phyloP scores from a whole-genome alignment of 306 rosid genomes.

The Inga oerstediana region DNA sequence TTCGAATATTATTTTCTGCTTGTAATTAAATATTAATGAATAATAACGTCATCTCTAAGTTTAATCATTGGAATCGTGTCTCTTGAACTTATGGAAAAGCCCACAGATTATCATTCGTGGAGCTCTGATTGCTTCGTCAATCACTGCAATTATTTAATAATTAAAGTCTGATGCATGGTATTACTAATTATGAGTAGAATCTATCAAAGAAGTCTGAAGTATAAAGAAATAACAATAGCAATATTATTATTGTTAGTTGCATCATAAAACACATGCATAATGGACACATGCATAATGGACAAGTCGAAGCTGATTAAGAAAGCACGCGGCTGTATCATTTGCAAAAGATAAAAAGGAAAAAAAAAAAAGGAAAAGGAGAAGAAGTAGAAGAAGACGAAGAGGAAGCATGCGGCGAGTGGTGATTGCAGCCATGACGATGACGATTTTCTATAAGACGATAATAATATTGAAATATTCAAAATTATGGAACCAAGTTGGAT shows the following conservation, averaged over 20 bases:
- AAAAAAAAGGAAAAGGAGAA: too few relatives aligned
- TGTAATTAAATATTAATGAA: background rate
- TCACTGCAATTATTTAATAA: background rate
- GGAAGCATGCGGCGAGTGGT: background rate
- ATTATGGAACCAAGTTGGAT: background rate
- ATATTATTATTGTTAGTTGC: background rate
- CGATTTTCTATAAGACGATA: background rate
- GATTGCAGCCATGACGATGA: background rate
- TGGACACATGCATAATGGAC: background rate
- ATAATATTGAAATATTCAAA: background rate
- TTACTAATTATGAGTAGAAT: background rate
- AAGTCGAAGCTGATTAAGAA: background rate
- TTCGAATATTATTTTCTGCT: background rate
- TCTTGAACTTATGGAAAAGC: slow-evolving; percentile 30
- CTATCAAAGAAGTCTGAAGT: background rate
- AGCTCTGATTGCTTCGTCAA: background rate
- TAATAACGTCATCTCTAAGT: background rate
- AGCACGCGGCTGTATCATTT: background rate
- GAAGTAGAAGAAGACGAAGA: background rate
- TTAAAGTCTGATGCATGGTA: background rate
- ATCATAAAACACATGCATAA: background rate
- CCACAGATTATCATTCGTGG: background rate
- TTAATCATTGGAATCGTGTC: background rate
- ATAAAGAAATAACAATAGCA: background rate
- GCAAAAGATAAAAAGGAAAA: too few relatives aligned